phyloP scores from a whole-genome alignment of 1,139 yeast species.

The Debaryomyces nepalensis region DNA sequence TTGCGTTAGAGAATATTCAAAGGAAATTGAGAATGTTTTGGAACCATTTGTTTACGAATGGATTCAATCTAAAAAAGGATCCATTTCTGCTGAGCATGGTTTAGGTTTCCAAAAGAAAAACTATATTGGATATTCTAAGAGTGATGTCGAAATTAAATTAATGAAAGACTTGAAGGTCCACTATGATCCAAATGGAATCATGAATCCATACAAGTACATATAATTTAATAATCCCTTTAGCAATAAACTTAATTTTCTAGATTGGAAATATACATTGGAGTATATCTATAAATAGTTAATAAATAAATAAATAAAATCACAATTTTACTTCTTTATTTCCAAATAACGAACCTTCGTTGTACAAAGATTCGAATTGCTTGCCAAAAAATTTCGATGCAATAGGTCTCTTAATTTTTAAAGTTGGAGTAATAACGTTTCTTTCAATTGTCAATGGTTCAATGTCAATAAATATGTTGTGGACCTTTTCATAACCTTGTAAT shows the following conservation, averaged over 20 bases:
- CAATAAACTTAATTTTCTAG: neutral
- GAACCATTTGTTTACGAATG: constrained; percentile 96
- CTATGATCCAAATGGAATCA: constrained; percentile 86
- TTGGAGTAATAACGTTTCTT: constrained; percentile 72
- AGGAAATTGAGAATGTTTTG: constrained; percentile 72
- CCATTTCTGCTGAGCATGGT: constrained; percentile 97
- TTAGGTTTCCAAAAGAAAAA: constrained; percentile 94
- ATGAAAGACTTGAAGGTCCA: constrained; percentile 78
- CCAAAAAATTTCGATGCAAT: constrained; percentile 58
- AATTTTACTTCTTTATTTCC: constrained; percentile 10
- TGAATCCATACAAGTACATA: constrained; percentile 89
- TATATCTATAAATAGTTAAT: neutral
- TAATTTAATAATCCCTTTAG: neutral
- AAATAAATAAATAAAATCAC: constrained; percentile 1
- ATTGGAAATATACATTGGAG: neutral
- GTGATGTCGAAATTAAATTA: constrained; percentile 64
- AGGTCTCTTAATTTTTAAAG: constrained; percentile 71
- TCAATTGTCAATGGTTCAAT: constrained; percentile 71
- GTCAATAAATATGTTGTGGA: constrained; percentile 62
- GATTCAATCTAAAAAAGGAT: constrained; percentile 74
- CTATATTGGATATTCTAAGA: constrained; percentile 83
- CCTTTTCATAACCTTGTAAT: constrained; percentile 60
- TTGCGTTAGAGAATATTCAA: constrained; percentile 80
- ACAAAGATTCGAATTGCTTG: constrained; percentile 53
- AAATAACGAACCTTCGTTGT: constrained; percentile 56